phyloP scores from a whole-genome alignment of 768 basidiomycete genomes.

The Calocybe indica region DNA sequence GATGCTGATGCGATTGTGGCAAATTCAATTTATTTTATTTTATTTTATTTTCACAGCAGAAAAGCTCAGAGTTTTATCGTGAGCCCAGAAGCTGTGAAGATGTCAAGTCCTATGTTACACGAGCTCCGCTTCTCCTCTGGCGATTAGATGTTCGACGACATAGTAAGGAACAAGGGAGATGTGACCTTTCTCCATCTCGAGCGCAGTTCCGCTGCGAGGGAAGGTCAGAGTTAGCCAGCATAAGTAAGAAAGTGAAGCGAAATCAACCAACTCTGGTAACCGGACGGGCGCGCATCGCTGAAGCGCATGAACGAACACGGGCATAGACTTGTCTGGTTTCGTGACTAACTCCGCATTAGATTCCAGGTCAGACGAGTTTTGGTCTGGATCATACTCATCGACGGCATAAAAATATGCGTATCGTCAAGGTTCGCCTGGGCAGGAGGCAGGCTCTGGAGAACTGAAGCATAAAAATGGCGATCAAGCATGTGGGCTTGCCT shows the following conservation, averaged over 20 bases:
- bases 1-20: constrained; percentile 14
- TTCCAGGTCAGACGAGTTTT: not conserved
- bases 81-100: not conserved
- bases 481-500: constrained; percentile 78
- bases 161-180: constrained; percentile 77
- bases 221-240: not conserved
- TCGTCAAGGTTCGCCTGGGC: constrained; percentile 77
- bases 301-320: constrained; percentile 80
- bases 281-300: constrained; percentile 60
- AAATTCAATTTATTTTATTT: constrained; percentile 11
- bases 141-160: constrained; percentile 68
- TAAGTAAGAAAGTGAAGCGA: constrained; percentile 16
- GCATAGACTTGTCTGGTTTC: constrained; percentile 65
- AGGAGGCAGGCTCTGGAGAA: constrained; percentile 78
- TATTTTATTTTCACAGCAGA: constrained; percentile 9
- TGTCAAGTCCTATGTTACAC: constrained; percentile 34
- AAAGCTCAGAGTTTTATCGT: not conserved
- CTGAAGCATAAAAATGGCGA: constrained; percentile 71
- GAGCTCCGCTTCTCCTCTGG: constrained; percentile 69
- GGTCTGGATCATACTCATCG: constrained; percentile 54
- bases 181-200: constrained; percentile 76
- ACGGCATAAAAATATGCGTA: constrained; percentile 58
- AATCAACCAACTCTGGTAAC: constrained; percentile 51
- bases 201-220: constrained; percentile 47
- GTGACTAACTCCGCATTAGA: constrained; percentile 43